Base-by-base conservation (phyloP, 2,329 filamentous ascomycete species). In the Monilinia vaccinii-corymbosi region DNA sequence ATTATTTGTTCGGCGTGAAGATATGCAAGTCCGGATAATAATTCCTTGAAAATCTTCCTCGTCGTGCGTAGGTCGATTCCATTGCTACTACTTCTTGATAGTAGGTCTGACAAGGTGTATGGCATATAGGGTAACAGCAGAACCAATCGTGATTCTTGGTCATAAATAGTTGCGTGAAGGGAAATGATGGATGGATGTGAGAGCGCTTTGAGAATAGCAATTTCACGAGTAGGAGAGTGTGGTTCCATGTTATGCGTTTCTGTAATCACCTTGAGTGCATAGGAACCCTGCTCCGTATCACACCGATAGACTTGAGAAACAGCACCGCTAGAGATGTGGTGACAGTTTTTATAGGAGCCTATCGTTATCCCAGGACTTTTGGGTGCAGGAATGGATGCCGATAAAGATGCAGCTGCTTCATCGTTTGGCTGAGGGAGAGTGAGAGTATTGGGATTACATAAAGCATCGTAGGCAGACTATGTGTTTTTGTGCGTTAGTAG, bases 101-200 rank as follows among this genome's bases (percentile, higher is more conserved):
- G 78, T 4, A 96, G 71, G n/a, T 80, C 75, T 47, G 83, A 81
- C 8, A 97, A 79, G 31, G 88, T 89, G 61, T 86, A 77, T 5
- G 85, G 86, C 77, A 93, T 82, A 73, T 88, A 97, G 0, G 94
- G 94, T 63, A 97, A 95, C 1, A 87, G 87, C 8, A 97, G 78
- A 25, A 95, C 85, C 57, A 95, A 83, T 48, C 82, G 82, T 60
- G 87, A 84, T 56, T 84, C 77, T 49, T 85, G 83, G 62, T 92
- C 82, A 61, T 86, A 79, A 67, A 96, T 92, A 0, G 84, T 85
- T 45, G 90, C 85, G 6, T 91, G 73, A 4, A 99, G 78, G 0
- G 82, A 77, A 60, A 97, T 79, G 55, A 88, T 77, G 53, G 78
- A 81, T 2, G 81, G 76, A 46, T 79, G 79, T 31, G 77, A 78